These are phyloP conservation scores for Castanea mollissima DNA, from an alignment of 306 rosid genomes.

Conservation along the genomic window DNA sequence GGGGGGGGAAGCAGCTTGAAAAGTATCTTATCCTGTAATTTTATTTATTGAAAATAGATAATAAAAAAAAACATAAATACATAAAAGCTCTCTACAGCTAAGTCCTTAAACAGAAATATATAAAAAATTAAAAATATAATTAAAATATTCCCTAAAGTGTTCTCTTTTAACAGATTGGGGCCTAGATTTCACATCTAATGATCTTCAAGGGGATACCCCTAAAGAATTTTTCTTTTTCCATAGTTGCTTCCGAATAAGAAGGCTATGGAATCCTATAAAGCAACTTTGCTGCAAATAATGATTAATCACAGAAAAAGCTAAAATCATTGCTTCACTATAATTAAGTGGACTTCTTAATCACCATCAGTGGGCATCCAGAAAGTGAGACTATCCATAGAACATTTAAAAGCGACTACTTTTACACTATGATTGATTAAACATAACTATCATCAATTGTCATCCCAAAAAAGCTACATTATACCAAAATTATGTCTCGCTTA, in stretches of 20 bases:
- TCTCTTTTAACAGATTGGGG: not conserved
- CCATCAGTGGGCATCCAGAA: constrained; percentile 25
- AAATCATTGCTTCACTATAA: constrained; percentile 26
- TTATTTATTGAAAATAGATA: not conserved
- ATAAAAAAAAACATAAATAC: not conserved
- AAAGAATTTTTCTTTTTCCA: not conserved
- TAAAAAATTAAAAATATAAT: not conserved
- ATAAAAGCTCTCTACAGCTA: not conserved
- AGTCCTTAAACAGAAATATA: not conserved
- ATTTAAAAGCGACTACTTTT: constrained; percentile 29
- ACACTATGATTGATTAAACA: constrained; percentile 9
- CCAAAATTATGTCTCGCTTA: constrained; percentile 36
- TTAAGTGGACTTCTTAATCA: constrained; percentile 21
- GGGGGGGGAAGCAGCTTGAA: not conserved
- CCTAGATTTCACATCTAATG: not conserved
- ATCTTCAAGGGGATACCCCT: not conserved
- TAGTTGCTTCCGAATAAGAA: not conserved
- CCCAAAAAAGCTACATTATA: constrained; percentile 43
- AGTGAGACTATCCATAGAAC: constrained; percentile 3
- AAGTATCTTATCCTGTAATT: not conserved
- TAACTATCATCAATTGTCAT: constrained; percentile 25
- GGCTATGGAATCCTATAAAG: constrained; percentile 42
- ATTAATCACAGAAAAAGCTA: constrained; percentile 34
- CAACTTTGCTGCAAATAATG: constrained; percentile 44
- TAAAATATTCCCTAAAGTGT: not conserved